Conservation (phyloP, 441 rosid genomes). For the Theobroma grandiflorum region DNA sequence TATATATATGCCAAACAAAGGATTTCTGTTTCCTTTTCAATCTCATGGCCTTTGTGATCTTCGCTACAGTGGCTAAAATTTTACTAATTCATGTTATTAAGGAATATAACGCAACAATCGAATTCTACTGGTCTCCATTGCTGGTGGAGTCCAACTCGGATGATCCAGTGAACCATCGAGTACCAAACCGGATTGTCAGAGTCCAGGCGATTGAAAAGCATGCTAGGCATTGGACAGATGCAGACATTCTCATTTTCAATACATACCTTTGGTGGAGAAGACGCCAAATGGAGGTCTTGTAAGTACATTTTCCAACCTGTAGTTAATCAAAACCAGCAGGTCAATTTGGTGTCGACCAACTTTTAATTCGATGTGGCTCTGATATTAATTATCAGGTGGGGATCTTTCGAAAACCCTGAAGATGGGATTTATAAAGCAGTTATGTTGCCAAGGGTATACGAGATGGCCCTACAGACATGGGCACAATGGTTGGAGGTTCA, state of each 20-base stretch:
- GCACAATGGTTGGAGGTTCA: conserved; percentile 73
- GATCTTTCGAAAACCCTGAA: conserved; percentile 59
- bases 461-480: conserved; percentile 74
- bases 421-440: conserved; percentile 70
- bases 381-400: conserved; percentile 61
- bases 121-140: conserved; percentile 71
- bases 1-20: too few relatives aligned
- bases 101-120: conserved; percentile 70
- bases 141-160: conserved; percentile 77
- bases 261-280: conserved; percentile 76
- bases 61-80: conserved; percentile 19
- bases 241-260: conserved; percentile 65
- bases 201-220: conserved; percentile 66
- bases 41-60: neutral
- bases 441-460: conserved; percentile 62
- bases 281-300: conserved; percentile 59
- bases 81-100: conserved; percentile 28
- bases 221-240: conserved; percentile 66
- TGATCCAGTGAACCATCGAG: conserved; percentile 58
- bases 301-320: conserved; percentile 35
- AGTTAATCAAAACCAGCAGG: neutral
- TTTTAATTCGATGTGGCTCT: neutral
- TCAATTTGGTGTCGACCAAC: neutral
- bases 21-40: too few relatives aligned
- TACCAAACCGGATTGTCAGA: conserved; percentile 59